These are phyloP conservation scores for Kazachstania psychrophila DNA, from an alignment of 805 yeast genomes.

Conservation along the genomic window DNA sequence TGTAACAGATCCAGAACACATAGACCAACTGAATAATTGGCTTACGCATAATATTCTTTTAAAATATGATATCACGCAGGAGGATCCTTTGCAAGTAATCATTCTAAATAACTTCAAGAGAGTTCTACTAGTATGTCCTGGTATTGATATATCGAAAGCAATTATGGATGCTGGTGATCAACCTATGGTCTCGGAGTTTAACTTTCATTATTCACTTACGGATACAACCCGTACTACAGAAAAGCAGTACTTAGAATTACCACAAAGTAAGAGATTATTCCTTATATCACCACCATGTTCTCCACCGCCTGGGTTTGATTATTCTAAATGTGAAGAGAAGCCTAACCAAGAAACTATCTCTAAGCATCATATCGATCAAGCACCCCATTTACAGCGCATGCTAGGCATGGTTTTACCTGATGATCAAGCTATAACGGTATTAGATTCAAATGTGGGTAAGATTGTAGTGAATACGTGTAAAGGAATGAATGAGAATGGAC, in stretches of 20 bases:
- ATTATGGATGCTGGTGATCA: conserved; percentile 2
- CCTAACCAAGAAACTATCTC: conserved; percentile 17
- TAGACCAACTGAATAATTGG: conserved; percentile 15
- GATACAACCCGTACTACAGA: conserved; percentile 6
- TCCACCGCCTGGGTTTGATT: conserved; percentile 36
- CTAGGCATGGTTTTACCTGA: background rate
- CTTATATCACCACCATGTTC: conserved; percentile 36
- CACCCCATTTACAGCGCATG: conserved; percentile 1
- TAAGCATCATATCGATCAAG: background rate
- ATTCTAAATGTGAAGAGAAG: conserved; percentile 31
- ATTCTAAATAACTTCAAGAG: conserved; percentile 18
- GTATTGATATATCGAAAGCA: conserved; percentile 6
- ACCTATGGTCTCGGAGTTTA: background rate
- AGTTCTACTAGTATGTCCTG: conserved; percentile 17
- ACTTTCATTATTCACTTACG: conserved; percentile 12
- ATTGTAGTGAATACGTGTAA: conserved; percentile 18
- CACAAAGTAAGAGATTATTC: conserved; percentile 29
- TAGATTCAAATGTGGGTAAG: conserved; percentile 14
- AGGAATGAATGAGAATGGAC: background rate
- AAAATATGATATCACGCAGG: conserved; percentile 8
- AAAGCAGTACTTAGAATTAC: conserved; percentile 26
- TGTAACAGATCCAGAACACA: conserved; percentile 6
- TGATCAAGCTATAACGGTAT: conserved; percentile 6
- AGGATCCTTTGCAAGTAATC: conserved; percentile 20
- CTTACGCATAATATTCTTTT: conserved; percentile 11